Conservation (phyloP, 1,284 basidiomycete species). For the Pseudozyma sp. region DNA sequence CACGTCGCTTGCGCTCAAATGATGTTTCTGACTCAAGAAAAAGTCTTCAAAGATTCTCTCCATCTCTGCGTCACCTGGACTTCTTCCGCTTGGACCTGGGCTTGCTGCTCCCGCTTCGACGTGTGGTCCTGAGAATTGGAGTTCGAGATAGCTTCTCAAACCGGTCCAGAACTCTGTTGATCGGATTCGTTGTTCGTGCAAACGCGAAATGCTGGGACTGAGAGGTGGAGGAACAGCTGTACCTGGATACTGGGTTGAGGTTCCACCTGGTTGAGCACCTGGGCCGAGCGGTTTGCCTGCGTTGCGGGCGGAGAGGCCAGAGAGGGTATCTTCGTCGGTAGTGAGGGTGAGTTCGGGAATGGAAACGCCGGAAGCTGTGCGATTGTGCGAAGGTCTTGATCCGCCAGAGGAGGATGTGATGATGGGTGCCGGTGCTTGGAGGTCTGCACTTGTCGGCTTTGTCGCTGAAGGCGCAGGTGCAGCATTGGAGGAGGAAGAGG, state of each 20-base stretch:
- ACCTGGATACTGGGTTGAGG: slow-evolving; percentile 33
- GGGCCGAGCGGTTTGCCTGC: slow-evolving; percentile 33
- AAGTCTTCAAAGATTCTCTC: slow-evolving; percentile 67
- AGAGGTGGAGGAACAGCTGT: slow-evolving; percentile 30
- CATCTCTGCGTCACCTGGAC: slow-evolving; percentile 62
- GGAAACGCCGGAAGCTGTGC: slow-evolving; percentile 57
- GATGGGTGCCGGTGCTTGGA: slow-evolving; percentile 43
- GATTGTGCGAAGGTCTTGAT: slow-evolving; percentile 43
- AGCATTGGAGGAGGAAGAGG: slow-evolving; percentile 2
- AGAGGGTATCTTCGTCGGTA: slow-evolving; percentile 58
- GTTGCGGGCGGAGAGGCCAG: slow-evolving; percentile 24
- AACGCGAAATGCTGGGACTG: slow-evolving; percentile 56
- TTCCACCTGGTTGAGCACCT: slow-evolving; percentile 28
- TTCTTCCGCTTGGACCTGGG: slow-evolving; percentile 34
- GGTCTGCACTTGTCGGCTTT: slow-evolving; percentile 18
- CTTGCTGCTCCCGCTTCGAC: slow-evolving; percentile 41
- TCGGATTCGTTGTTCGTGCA: slow-evolving; percentile 59
- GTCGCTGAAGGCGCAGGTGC: slow-evolving; percentile 17
- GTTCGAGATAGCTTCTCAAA: slow-evolving; percentile 54
- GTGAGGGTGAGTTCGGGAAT: slow-evolving; percentile 67
- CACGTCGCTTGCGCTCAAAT: slow-evolving; percentile 63
- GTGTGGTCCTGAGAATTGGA: slow-evolving; percentile 51
- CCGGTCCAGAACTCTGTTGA: slow-evolving; percentile 64
- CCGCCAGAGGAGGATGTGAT: slow-evolving; percentile 7
- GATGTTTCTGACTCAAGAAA: slow-evolving; percentile 64